These are phyloP conservation scores for Abrus precatorius DNA, from an alignment of 306 rosid genomes.

Conservation along the genomic window DNA sequence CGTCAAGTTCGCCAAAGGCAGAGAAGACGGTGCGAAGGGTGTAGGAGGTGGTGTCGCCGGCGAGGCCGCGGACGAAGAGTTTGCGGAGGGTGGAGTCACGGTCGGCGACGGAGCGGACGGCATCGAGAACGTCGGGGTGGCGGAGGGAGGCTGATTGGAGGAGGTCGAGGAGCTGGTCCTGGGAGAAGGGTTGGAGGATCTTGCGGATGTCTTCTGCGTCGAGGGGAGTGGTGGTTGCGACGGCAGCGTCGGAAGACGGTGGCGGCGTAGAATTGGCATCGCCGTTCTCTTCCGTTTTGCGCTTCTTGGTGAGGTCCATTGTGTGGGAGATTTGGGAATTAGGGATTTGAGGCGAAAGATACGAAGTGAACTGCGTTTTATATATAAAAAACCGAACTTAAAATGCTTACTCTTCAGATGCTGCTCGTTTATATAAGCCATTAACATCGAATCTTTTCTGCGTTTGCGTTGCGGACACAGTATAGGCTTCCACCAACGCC, in stretches of 20 bases:
- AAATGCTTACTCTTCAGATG: neutral
- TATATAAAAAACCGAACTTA: neutral
- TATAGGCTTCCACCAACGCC: too few species aligned
- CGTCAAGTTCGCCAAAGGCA: slow-evolving; percentile 81
- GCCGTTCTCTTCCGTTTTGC: slow-evolving; percentile 87
- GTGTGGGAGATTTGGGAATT: slow-evolving; percentile 26
- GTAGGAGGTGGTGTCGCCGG: slow-evolving; percentile 86
- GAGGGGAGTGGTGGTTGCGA: neutral
- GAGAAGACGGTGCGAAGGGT: slow-evolving; percentile 83
- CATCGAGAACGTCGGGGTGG: slow-evolving; percentile 75
- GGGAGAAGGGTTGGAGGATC: slow-evolving; percentile 73
- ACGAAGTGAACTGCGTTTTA: slow-evolving; percentile 14
- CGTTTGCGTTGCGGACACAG: neutral
- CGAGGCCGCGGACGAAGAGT: slow-evolving; percentile 90
- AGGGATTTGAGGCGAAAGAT: slow-evolving; percentile 30
- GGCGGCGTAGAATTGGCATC: slow-evolving; percentile 41
- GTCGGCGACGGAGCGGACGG: slow-evolving; percentile 77
- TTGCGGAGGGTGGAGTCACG: slow-evolving; percentile 77
- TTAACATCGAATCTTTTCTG: neutral
- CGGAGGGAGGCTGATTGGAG: slow-evolving; percentile 73
- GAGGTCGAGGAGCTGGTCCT: slow-evolving; percentile 76
- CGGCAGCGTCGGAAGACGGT: neutral
- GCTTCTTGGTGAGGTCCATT: slow-evolving; percentile 83
- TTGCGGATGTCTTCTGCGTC: slow-evolving; percentile 75
- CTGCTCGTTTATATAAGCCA: neutral